phyloP scores from a whole-genome alignment of 2,329 filamentous ascomycete genomes.

The Helicocarpus griseus region DNA sequence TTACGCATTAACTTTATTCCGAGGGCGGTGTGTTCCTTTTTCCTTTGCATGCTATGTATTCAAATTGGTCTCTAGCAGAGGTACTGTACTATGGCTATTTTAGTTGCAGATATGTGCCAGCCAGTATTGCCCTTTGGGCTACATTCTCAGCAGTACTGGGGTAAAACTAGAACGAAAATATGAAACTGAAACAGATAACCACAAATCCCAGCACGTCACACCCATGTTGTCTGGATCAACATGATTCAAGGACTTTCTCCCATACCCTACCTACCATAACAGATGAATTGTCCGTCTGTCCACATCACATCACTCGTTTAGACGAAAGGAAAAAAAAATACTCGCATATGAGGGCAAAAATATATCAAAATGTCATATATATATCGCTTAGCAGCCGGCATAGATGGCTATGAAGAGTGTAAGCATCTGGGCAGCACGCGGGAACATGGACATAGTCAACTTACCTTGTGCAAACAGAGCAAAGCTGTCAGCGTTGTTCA shows the following conservation, averaged over 20 bases:
- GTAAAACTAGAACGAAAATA: too few species aligned
- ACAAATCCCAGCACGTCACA: too few species aligned
- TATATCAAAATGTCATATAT: background rate
- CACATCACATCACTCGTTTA: background rate
- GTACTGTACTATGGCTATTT: too few species aligned
- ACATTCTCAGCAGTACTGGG: too few species aligned
- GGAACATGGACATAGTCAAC: slow-evolving; percentile 6
- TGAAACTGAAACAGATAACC: too few species aligned
- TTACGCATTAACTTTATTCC: background rate
- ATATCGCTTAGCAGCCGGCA: slow-evolving; percentile 5
- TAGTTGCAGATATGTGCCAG: background rate
- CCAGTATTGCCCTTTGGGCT: background rate
- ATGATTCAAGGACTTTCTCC: too few species aligned
- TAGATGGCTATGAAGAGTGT: slow-evolving; percentile 6
- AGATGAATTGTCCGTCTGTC: too few species aligned
- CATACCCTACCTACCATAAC: too few species aligned
- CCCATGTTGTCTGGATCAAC: too few species aligned
- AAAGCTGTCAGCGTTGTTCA: slow-evolving; percentile 57
- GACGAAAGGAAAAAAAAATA: too few species aligned
- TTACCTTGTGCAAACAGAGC: slow-evolving; percentile 44
- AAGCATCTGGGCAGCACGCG: background rate
- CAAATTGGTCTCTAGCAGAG: too few species aligned
- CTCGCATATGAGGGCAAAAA: background rate
- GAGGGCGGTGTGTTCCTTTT: background rate
- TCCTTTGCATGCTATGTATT: too few species aligned